These are phyloP conservation scores for Colletotrichum somersetense DNA, from an alignment of 2,329 filamentous ascomycete genomes.

Conservation along the genomic window DNA sequence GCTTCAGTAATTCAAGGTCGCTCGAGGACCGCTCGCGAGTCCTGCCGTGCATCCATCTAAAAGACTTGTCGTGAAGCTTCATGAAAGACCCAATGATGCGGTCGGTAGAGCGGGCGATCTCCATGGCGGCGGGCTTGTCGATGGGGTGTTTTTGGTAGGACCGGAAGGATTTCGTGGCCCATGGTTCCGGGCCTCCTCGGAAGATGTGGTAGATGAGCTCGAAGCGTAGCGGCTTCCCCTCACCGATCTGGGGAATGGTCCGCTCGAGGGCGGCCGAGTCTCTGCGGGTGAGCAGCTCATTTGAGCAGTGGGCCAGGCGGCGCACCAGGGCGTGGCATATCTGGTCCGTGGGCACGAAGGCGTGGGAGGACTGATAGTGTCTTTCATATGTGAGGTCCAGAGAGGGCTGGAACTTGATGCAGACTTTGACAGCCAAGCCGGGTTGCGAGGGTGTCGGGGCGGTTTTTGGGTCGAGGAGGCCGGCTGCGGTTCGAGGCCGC, in stretches of 20 bases:
- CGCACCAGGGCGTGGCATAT: conserved; percentile 63
- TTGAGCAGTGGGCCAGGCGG: conserved; percentile 64
- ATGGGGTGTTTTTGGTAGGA: conserved; percentile 65
- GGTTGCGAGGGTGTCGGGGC: conserved; percentile 16
- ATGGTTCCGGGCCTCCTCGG: conserved; percentile 53
- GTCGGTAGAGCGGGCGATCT: conserved; percentile 63
- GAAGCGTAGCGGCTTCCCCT: conserved; percentile 61
- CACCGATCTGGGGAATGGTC: conserved; percentile 44
- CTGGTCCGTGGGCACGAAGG: conserved; percentile 59
- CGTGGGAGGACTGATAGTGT: conserved; percentile 61
- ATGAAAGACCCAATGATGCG: conserved; percentile 65
- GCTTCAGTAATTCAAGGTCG: conserved; percentile 55
- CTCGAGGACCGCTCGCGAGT: conserved; percentile 55
- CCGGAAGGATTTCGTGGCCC: conserved; percentile 59
- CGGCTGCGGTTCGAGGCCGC: conserved; percentile 38
- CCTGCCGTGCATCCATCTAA: conserved; percentile 60
- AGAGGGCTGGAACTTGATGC: conserved; percentile 61
- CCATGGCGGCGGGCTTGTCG: conserved; percentile 58
- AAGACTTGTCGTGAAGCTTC: conserved; percentile 62
- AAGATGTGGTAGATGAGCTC: conserved; percentile 62
- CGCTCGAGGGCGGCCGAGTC: conserved; percentile 61
- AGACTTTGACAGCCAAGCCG: conserved; percentile 57
- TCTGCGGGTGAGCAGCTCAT: conserved; percentile 66
- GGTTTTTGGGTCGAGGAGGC: conserved; percentile 28
- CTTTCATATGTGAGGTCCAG: conserved; percentile 58